These are phyloP conservation scores for Colletotrichum cordylinicola DNA, from an alignment of 2,329 filamentous ascomycete genomes.

Conservation along the genomic window DNA sequence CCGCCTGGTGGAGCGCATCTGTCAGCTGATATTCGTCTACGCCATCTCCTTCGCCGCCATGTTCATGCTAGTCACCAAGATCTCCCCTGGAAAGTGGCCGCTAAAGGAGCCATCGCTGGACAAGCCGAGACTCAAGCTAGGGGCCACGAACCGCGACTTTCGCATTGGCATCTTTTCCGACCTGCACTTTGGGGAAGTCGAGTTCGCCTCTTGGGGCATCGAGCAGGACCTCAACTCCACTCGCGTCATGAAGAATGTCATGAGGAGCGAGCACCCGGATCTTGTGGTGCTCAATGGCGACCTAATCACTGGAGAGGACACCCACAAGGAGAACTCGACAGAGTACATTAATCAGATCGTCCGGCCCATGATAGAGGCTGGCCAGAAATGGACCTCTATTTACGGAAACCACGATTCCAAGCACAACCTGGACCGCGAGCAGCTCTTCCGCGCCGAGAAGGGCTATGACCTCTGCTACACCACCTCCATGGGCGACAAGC, in stretches of 20 bases:
- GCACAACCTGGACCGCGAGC: slow-evolving; percentile 48
- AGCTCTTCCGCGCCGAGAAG: slow-evolving; percentile 52
- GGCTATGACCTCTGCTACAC: slow-evolving; percentile 59
- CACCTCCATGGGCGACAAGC: slow-evolving; percentile 25
- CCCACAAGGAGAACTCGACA: slow-evolving; percentile 50
- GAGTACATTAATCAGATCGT: slow-evolving; percentile 57
- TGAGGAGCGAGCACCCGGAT: slow-evolving; percentile 50
- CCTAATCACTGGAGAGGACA: slow-evolving; percentile 65
- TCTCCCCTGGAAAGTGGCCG: slow-evolving; percentile 20
- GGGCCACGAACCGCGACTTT: slow-evolving; percentile 13
- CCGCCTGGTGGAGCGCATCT: slow-evolving; percentile 10
- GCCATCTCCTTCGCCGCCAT: slow-evolving; percentile 18
- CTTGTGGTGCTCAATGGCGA: slow-evolving; percentile 69
- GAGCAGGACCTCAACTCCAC: slow-evolving; percentile 50
- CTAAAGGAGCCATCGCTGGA: slow-evolving; percentile 16
- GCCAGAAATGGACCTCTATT: slow-evolving; percentile 58
- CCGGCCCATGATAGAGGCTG: slow-evolving; percentile 47
- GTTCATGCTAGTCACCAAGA: slow-evolving; percentile 22
- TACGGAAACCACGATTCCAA: slow-evolving; percentile 68
- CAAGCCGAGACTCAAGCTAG: slow-evolving; percentile 6
- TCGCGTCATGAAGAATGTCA: slow-evolving; percentile 51
- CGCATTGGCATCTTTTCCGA: slow-evolving; percentile 55
- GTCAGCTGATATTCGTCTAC: slow-evolving; percentile 19
- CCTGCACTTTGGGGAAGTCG: slow-evolving; percentile 61
- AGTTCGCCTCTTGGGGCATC: slow-evolving; percentile 35